A percentile compares a stretch with the other conserved stretches of the same genome.
Conservation (phyloP, 441 rosid genomes). For the Adansonia madagascariensis region DNA sequence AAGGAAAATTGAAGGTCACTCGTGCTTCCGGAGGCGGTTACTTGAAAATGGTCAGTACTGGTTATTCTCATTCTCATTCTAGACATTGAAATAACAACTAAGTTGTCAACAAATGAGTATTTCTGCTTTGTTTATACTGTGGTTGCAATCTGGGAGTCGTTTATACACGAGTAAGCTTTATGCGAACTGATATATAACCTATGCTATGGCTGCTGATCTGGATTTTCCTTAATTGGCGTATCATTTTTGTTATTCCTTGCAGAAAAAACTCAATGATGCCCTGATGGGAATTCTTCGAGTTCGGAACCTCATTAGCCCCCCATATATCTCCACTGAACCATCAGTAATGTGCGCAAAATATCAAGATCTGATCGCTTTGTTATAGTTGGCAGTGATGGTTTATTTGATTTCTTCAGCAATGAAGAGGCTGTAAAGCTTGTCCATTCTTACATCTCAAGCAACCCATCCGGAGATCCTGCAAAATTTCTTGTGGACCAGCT, state of each 20-base stretch:
- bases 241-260: constrained; percentile 30
- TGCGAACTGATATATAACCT: not conserved
- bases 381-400: constrained; percentile 84
- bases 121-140: not conserved
- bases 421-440: constrained; percentile 76
- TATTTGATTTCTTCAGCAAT: constrained; percentile 86
- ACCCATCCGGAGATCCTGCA: constrained; percentile 86
- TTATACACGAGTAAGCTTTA: not conserved
- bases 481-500: constrained; percentile 80
- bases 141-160: not conserved
- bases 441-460: constrained; percentile 50
- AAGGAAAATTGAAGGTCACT: constrained; percentile 91
- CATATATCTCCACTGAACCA: constrained; percentile 78
- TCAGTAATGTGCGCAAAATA: constrained; percentile 68
- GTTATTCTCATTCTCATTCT: not conserved
- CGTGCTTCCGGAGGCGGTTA: constrained; percentile 93
- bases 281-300: constrained; percentile 91
- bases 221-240: not conserved
- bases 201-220: not conserved
- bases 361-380: constrained; percentile 75
- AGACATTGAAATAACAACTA: not conserved
- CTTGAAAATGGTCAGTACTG: constrained; percentile 68
- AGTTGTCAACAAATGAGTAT: not conserved
- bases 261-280: constrained; percentile 83
- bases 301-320: constrained; percentile 81